phyloP scores from a whole-genome alignment of 2,329 filamentous ascomycete genomes.

The Alternaria arbusti region DNA sequence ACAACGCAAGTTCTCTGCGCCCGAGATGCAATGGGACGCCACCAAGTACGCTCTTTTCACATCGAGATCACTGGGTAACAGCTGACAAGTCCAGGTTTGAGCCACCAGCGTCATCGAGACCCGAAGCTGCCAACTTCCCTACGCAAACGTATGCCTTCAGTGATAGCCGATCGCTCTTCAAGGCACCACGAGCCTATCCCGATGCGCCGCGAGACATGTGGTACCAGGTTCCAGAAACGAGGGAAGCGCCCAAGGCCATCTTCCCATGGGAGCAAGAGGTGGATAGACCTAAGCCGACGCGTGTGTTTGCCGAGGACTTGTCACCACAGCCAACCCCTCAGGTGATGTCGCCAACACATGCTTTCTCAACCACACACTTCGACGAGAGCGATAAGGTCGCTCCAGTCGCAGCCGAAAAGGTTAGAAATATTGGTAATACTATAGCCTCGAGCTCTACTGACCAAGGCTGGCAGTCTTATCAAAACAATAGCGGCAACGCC shows the following conservation, averaged over 20 bases:
- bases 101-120: conserved; percentile 70
- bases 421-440: conserved; percentile 1
- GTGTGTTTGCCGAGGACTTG: conserved; percentile 69
- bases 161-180: conserved; percentile 74
- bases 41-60: conserved; percentile 56
- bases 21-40: conserved; percentile 67
- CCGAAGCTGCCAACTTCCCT: conserved; percentile 86
- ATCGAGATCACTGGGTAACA: background rate
- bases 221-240: conserved; percentile 74
- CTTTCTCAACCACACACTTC: conserved; percentile 42
- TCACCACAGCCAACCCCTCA: conserved; percentile 47
- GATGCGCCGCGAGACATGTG: conserved; percentile 88
- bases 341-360: conserved; percentile 25
- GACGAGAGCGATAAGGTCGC: conserved; percentile 23
- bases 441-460: conserved; percentile 41
- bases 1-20: conserved; percentile 62
- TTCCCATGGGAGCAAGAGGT: conserved; percentile 89
- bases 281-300: conserved; percentile 66
- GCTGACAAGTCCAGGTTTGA: conserved; percentile 39
- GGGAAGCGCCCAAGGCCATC: conserved; percentile 69
- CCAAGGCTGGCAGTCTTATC: conserved; percentile 75
- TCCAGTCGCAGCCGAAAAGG: conserved; percentile 15
- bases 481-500: conserved; percentile 72
- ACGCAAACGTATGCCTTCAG: conserved; percentile 83
- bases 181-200: conserved; percentile 77